Evolutionary conservation across 345 rosid species (phyloP), one percentile per base, ranked within the genome.

Genomic region (Limnanthes douglasii): DNA sequence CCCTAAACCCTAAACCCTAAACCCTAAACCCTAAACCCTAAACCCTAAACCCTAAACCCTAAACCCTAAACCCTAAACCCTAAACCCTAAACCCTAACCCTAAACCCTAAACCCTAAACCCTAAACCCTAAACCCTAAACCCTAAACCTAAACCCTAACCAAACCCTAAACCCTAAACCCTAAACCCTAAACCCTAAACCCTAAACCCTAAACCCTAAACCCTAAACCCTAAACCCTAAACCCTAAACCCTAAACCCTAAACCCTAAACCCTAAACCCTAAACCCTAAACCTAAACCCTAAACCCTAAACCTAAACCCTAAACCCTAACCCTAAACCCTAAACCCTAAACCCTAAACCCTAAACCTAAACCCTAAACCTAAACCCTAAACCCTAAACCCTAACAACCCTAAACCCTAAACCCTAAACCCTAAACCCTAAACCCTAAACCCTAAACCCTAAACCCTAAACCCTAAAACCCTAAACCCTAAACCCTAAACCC

Each of bases 201-300:
- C 14, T 25, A 22, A 24, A 11, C 25, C 30, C 30, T 39, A 39
- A 40, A 40, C 45, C 45, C 20, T 40, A 39, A 40, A 40, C 31
- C 45, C 45, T 13, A 40, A 40, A 40, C 29, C 29, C 42, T 38
- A 38, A 38, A 38, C n/a, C 42, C 45, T 40, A 40, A 40, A 21
- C 20, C 44, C 31, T 40, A 40, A 40, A 24, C 44, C 32, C 13
- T 25, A 21, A 21, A 24, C 32, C 32, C 31, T 40, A 25, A 40
- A 40, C 45, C 31, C 31, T 40, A 40, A 38, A 38, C 42, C 24
- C 18, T 12, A 38, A 35, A 18, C 39, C 19, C 14, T 8, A 18
- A 38, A 11, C 28, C 16, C 14, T n/a, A 18, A 38, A 8, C 21
- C 5, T 10, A 15, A 35, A 35, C 39, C 39, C 39, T 2, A 2